Base-by-base conservation (phyloP, 1,284 basidiomycete genomes). In the Marasmius sp. region DNA sequence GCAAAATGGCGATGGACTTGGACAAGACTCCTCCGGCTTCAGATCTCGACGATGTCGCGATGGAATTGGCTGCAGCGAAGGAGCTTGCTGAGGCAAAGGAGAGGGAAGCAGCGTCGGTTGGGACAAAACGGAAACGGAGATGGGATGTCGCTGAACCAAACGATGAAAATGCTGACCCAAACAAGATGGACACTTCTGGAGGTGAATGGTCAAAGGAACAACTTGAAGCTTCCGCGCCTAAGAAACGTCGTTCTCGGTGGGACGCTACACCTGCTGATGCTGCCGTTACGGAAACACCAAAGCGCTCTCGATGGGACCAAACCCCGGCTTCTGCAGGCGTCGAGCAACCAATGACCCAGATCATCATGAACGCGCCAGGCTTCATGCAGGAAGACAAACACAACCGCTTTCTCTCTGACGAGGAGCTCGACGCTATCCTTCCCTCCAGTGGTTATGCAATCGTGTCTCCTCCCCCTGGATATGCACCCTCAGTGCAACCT, bases 221-320 rank as follows among this genome's bases (percentile, higher is more conserved):
- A 63, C 77, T 88, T 22, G 90, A 90, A 60, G 84, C 81, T 14
- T 84, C 86, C 62, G 88, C 88, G 36, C 86, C 92, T 57, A 96
- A 94, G 78, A 98, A 97, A 78, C 88, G 93, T 66, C 87, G 94
- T 65, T 97, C 95, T 61, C 85, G 95, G 38, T 97, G 95, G 95
- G 95, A 97, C 75, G 93, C 95, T 58, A 86, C 93, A 0, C 95
- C 95, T 18, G 83, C 86, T 1, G 91, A 92, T 58, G 82, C 79
- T 62, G 74, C 71, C 37, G 72, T 73, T 45, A 78, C 79, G 33
- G 89, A 91, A 62, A 86, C 88, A 62, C 88, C 83, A 64, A 93
- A 88, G 74, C 89, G 92, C 58, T 98, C 96, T 47, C 86, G 97
- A 52, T 99, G 97, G 97, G 97, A 99, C 75, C 94, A 97, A 78